phyloP scores from a whole-genome alignment of 306 rosid species.

The Hylodesmum podocarpum region DNA sequence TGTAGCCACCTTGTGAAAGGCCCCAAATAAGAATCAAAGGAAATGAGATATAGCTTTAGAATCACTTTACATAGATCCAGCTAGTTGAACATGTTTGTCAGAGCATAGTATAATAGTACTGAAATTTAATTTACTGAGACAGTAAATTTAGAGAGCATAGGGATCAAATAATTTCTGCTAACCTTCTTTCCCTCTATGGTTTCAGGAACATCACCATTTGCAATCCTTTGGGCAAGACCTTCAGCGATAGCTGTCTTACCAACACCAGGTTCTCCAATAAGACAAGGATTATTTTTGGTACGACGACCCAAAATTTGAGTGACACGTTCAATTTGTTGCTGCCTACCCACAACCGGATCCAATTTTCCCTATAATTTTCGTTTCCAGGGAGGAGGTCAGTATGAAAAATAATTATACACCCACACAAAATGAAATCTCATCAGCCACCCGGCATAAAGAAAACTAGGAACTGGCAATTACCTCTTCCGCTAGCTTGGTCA shows the following conservation, averaged over 20 bases:
- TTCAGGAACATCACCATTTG: constrained; percentile 95
- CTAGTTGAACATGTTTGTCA: not conserved
- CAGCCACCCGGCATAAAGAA: not conserved
- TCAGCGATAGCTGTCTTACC: constrained; percentile 98
- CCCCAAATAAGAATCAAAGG: not conserved
- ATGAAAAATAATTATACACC: not conserved
- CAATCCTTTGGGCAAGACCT: constrained; percentile 94
- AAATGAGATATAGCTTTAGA: not conserved
- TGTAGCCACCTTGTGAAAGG: not conserved
- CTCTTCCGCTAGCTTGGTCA: constrained; percentile 98
- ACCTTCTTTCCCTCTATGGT: constrained; percentile 98
- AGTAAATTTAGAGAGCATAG: not conserved
- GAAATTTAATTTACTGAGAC: no score
- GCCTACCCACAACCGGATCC: constrained; percentile 98
- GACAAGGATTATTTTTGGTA: constrained; percentile 93
- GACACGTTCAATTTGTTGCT: constrained; percentile 88
- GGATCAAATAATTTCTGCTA: not conserved
- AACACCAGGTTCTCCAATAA: constrained; percentile 97
- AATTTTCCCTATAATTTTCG: constrained; percentile 67
- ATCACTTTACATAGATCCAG: not conserved
- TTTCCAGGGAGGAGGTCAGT: not conserved
- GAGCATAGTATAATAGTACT: not conserved
- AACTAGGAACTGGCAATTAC: constrained; percentile 33
- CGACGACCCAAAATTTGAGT: constrained; percentile 92
- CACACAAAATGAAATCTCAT: not conserved